Evolutionary conservation across 163 green algal genomes (phyloP), one percentile per base, ranked within the genome.

Genomic region (Scenedesmus sp.): DNA sequence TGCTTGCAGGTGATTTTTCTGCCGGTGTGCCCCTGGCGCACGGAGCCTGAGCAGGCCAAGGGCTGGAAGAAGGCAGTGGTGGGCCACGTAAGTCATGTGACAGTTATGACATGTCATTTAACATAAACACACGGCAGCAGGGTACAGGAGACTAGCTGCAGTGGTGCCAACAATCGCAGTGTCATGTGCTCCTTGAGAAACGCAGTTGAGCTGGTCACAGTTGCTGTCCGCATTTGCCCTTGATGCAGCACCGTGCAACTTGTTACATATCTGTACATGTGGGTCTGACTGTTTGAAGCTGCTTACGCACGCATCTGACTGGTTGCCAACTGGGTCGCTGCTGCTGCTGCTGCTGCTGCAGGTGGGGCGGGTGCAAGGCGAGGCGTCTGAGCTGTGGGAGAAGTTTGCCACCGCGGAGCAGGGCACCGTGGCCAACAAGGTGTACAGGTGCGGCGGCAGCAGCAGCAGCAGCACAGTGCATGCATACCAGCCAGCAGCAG

Each of bases 11-110:
- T 90, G 18, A 90, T 93, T 20, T 93, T 89, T 46, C 64, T 93
- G 52, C 90, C 90, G 54, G 85, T 93, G 18, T 90, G 85, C 76
- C 90, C 90, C 0, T 93, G 90, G 90, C 77, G 90, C 12, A 66
- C 13, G 2, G 85, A 76, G 16, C 90, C 90, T 15, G 57, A 93
- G 76, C n/a, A 73, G n/a, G 46, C n/a, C 59, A 77, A 59, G 34
- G 90, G 82, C 56, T 74, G 76, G 83, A 89, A 89, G 67, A 55
- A 77, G n/a, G 90, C 90, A 18, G 73, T 93, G 0, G 54, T 18
- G 4, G 85, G 90, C 20, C 70, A 90, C 77, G 84, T 87, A 12
- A 81, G 87, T 77, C 13, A 12, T 8, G 34, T 8, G 46, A 13
- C 9, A 18, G n/a, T 23, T 55, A 10, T 56, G 7, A 3, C n/a